These are phyloP conservation scores for Saccharomyces hybrid DNA, from an alignment of 1,139 yeast genomes.

Conservation along the genomic window DNA sequence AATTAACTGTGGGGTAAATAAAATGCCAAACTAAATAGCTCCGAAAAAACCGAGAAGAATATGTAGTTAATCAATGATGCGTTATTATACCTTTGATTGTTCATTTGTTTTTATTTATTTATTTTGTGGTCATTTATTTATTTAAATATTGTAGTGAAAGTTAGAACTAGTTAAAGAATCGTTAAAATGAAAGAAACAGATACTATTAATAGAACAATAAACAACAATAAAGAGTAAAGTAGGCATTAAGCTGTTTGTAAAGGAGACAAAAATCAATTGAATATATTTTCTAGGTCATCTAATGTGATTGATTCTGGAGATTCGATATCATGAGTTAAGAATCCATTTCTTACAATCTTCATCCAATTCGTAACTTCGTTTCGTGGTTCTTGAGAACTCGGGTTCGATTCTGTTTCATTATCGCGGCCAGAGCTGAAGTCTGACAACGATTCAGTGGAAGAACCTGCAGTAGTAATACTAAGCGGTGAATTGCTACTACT, in stretches of 20 bases:
- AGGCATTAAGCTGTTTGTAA: background rate
- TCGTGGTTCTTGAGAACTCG: background rate
- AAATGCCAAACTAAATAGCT: background rate
- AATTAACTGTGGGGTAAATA: background rate
- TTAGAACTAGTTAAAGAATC: background rate
- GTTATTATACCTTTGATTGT: background rate
- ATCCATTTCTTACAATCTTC: conserved; percentile 64
- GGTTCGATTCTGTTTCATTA: background rate
- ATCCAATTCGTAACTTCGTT: conserved; percentile 39
- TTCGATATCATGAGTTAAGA: conserved; percentile 64
- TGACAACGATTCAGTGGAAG: background rate
- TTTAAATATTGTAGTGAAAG: background rate
- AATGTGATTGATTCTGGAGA: conserved; percentile 70
- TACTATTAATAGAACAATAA: background rate
- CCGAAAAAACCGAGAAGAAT: background rate
- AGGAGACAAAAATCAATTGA: conserved; percentile 32
- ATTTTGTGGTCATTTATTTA: background rate
- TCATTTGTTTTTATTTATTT: background rate
- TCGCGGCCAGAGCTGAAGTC: background rate
- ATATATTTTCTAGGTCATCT: conserved; percentile 65
- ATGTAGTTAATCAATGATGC: background rate
- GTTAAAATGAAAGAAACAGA: background rate
- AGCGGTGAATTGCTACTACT: background rate
- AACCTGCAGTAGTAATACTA: background rate
- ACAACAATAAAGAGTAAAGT: conserved; percentile 1